Conservation (phyloP, 148 eudicot species). For the Camellia sinensis region DNA sequence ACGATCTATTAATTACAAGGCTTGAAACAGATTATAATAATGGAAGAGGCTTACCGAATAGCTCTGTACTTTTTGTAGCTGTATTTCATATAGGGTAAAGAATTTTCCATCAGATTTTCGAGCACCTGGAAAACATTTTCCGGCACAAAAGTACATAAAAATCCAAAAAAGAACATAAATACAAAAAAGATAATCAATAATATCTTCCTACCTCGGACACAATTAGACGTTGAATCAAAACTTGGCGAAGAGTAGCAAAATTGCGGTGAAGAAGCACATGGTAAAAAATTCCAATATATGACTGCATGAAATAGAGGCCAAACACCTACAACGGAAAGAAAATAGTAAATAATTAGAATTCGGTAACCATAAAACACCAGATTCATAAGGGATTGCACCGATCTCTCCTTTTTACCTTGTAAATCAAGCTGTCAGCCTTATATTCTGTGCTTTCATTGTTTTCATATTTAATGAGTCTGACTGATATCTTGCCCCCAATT, state of each 20-base stretch:
- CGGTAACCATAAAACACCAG: neutral
- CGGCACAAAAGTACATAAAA: neutral
- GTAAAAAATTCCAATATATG: slow-evolving; percentile 90
- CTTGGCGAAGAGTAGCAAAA: slow-evolving; percentile 78
- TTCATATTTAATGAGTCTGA: slow-evolving; percentile 72
- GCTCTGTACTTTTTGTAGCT: slow-evolving; percentile 69
- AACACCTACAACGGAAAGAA: slow-evolving; percentile 58
- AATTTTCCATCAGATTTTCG: slow-evolving; percentile 76
- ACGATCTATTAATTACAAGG: neutral
- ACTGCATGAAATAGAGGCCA: slow-evolving; percentile 95
- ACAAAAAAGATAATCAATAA: neutral
- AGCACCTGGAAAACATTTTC: slow-evolving; percentile 54
- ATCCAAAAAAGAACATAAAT: neutral
- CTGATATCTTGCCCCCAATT: slow-evolving; percentile 78
- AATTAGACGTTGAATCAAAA: slow-evolving; percentile 79
- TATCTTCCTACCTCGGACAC: slow-evolving; percentile 59
- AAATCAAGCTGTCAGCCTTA: slow-evolving; percentile 81
- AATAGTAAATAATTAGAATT: neutral
- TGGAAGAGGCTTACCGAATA: slow-evolving; percentile 48
- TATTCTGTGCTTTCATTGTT: slow-evolving; percentile 60
- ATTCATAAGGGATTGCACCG: neutral
- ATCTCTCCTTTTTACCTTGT: slow-evolving; percentile 56
- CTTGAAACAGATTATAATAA: neutral
- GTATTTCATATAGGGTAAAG: slow-evolving; percentile 76
- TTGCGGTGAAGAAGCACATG: slow-evolving; percentile 90